Evolutionary conservation across 2,329 filamentous ascomycete genomes (phyloP), one percentile per base, ranked within the genome.

Genomic region (Cadophora sp.): DNA sequence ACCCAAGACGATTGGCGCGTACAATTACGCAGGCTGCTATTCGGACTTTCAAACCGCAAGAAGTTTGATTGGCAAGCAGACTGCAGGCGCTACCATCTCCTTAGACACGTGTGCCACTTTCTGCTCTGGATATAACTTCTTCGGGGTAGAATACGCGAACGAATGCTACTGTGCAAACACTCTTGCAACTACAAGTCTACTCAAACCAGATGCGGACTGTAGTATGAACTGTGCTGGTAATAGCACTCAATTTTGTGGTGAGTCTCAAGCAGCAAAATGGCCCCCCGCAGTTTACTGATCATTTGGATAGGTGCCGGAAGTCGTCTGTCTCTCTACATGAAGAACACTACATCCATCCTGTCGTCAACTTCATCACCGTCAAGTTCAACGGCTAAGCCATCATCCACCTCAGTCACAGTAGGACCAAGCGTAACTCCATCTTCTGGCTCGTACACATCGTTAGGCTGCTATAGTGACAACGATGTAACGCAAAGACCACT

Each of bases 141-240:
- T 77, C 62, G 83, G 83, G 43, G 72, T 83, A 41, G 82, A 84
- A 68, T 84, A 83, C 68, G 76, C 79, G 45, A 75, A 79, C 9
- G 81, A 84, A 72, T 83, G 79, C 67, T 83, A 73, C 50, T 73
- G 71, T 50, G 64, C 67, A 45, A 66, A 64, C 22, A 53, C 51
- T 18, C 30, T 63, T 7, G 59, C 30, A 39, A 27, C 30, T 58
- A 45, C 47, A 33, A 41, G 64, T 67, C 56, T 59, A 4, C 27
- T 62, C 9, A 64, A 67, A 27, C 51, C 68, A 14, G 67, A 69
- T 47, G 50, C 55, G 14, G 68, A 70, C 20, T 78, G 76, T 60
- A 72, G 45, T 20, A 68, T 70, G 63, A 61, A 64, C 4, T 73
- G 72, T 53, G 59, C 61, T 24, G 77, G 75, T 53, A 62, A 75